Evolutionary conservation across 192 early-diverging fungal genomes (phyloP).

Genomic region (Gaertneriomyces semiglobifer): DNA sequence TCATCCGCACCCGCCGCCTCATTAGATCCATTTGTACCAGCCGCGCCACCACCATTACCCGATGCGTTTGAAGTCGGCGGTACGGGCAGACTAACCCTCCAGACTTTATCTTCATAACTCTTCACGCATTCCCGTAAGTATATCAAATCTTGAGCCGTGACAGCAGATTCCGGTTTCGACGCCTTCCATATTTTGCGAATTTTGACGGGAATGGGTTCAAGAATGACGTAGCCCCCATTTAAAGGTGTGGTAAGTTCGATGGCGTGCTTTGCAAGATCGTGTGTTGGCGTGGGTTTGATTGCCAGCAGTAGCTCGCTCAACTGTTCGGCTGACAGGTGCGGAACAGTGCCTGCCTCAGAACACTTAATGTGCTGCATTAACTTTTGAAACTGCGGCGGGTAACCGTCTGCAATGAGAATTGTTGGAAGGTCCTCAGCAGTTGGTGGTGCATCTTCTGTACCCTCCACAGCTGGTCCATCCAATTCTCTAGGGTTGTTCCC

Average conservation of each 20-base stretch:
- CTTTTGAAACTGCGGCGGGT: too few species aligned
- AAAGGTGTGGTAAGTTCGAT: too few species aligned
- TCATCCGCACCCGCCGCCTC: too few species aligned
- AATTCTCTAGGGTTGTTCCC: too few species aligned
- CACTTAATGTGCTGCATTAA: too few species aligned
- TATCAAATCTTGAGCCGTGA: background rate
- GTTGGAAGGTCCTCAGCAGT: too few species aligned
- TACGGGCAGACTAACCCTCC: background rate
- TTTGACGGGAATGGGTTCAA: constrained; percentile 3
- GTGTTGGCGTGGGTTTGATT: constrained; percentile 3
- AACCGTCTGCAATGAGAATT: too few species aligned
- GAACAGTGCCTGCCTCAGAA: too few species aligned
- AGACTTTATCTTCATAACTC: constrained; percentile 4
- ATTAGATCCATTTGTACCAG: background rate
- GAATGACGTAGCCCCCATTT: too few species aligned
- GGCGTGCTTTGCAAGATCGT: constrained; percentile 3
- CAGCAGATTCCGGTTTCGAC: background rate
- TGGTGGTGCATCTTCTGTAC: too few species aligned
- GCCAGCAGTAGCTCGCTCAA: constrained; percentile 5
- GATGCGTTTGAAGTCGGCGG: constrained; percentile 3
- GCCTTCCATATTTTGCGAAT: constrained; percentile 2
- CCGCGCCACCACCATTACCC: constrained; percentile 3
- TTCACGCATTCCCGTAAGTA: constrained; percentile 1
- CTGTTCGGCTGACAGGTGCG: constrained; percentile 1
- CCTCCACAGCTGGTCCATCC: too few species aligned